phyloP scores from a whole-genome alignment of 352 stramenopile species.

The Globisporangium takayamanum region DNA sequence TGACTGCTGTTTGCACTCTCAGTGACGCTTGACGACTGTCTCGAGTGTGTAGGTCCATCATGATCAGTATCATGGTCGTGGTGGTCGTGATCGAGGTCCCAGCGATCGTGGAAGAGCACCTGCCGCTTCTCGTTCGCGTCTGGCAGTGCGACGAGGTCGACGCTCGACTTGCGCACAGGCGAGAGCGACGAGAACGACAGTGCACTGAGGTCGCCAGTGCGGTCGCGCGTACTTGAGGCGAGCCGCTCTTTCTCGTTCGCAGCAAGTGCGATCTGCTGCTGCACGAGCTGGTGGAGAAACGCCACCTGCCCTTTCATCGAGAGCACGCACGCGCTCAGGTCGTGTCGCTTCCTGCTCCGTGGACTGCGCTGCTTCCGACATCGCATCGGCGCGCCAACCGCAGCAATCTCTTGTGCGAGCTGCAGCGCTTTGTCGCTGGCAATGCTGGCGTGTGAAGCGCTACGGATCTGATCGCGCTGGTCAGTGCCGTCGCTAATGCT shows the following conservation, averaged over 20 bases:
- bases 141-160: conserved; percentile 2
- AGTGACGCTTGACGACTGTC: background rate
- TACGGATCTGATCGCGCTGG: background rate
- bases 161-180: conserved; percentile 8
- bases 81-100: conserved; percentile 2
- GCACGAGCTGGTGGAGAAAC: conserved; percentile 13
- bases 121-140: conserved; percentile 4
- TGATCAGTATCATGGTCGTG: background rate
- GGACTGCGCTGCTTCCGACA: conserved; percentile 5
- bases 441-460: no score
- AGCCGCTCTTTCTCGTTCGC: conserved; percentile 4
- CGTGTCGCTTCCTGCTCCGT: conserved; percentile 7
- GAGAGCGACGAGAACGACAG: conserved; percentile 16
- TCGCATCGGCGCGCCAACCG: background rate
- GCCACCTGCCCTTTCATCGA: conserved; percentile 17
- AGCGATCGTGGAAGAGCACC: conserved; percentile 7
- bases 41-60: no score
- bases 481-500: background rate
- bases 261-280: background rate
- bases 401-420: background rate
- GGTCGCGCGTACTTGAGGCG: background rate
- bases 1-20: background rate
- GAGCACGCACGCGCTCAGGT: conserved; percentile 10
- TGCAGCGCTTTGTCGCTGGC: background rate
- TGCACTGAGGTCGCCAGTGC: background rate